Conservation (phyloP, 2,329 filamentous ascomycete genomes). For the Westerdykella sp. region DNA sequence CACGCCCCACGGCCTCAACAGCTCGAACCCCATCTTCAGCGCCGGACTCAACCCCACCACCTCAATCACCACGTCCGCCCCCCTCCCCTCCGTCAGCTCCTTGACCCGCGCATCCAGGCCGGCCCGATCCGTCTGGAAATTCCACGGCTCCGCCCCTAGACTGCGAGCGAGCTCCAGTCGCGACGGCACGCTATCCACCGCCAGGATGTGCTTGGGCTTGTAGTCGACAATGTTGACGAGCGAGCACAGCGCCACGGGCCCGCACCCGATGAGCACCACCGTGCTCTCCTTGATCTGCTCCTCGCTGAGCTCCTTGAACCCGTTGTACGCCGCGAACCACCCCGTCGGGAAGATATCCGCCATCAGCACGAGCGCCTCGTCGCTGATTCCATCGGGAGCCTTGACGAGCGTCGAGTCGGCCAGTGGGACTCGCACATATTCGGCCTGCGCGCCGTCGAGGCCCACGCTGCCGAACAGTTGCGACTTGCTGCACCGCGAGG, state of each 20-base stretch:
- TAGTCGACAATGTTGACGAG: constrained; percentile 70
- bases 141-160: constrained; percentile 76
- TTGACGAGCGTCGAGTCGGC: constrained; percentile 77
- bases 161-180: constrained; percentile 65
- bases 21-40: constrained; percentile 43
- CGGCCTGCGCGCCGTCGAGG: constrained; percentile 74
- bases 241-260: constrained; percentile 73
- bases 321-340: constrained; percentile 76
- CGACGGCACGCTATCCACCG: constrained; percentile 70
- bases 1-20: constrained; percentile 45
- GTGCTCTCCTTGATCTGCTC: constrained; percentile 60
- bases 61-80: constrained; percentile 74
- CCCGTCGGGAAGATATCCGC: constrained; percentile 84
- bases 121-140: constrained; percentile 63
- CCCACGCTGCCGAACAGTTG: constrained; percentile 62
- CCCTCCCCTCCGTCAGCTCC: constrained; percentile 70
- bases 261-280: constrained; percentile 77
- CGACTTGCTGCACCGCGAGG: constrained; percentile 67
- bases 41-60: constrained; percentile 46
- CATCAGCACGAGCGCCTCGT: constrained; percentile 76
- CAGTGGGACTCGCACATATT: constrained; percentile 66
- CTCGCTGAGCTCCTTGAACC: constrained; percentile 56
- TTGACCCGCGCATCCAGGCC: constrained; percentile 63
- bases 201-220: constrained; percentile 68
- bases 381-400: constrained; percentile 63